These are phyloP conservation scores for Myriangium duriaei DNA, from an alignment of 2,329 filamentous ascomycete species.

Conservation along the genomic window DNA sequence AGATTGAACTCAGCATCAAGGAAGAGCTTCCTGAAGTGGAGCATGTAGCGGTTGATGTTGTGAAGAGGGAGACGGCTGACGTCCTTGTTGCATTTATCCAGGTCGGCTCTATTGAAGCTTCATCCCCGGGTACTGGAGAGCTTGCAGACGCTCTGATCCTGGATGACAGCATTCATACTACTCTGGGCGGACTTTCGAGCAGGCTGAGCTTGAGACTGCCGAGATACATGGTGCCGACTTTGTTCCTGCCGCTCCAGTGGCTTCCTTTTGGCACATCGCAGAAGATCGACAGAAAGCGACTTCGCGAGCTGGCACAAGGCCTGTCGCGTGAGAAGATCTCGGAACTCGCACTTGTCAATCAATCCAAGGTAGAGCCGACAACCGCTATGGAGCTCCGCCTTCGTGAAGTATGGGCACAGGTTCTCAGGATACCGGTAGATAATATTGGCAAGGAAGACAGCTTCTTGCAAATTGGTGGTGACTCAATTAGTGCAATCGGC, in stretches of 20 bases:
- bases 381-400: conserved; percentile 26
- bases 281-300: conserved; percentile 20
- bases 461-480: conserved; percentile 49
- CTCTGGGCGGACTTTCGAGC: not conserved
- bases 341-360: not conserved
- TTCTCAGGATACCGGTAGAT: conserved; percentile 33
- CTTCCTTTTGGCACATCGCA: conserved; percentile 17
- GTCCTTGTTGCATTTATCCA: not conserved
- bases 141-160: not conserved
- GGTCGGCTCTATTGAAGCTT: not conserved
- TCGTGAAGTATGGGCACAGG: conserved; percentile 36
- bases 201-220: conserved; percentile 14
- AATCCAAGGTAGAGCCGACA: not conserved
- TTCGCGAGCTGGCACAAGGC: not conserved
- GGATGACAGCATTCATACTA: not conserved
- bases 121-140: not conserved
- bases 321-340: not conserved
- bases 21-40: not conserved
- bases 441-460: conserved; percentile 44
- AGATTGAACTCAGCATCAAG: conserved; percentile 11
- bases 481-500: conserved; percentile 50
- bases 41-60: not conserved
- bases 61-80: not conserved
- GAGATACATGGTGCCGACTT: conserved; percentile 21
- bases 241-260: not conserved